Evolutionary conservation across 2,329 filamentous ascomycete species (phyloP).

Genomic region (Talaromyces sp.): DNA sequence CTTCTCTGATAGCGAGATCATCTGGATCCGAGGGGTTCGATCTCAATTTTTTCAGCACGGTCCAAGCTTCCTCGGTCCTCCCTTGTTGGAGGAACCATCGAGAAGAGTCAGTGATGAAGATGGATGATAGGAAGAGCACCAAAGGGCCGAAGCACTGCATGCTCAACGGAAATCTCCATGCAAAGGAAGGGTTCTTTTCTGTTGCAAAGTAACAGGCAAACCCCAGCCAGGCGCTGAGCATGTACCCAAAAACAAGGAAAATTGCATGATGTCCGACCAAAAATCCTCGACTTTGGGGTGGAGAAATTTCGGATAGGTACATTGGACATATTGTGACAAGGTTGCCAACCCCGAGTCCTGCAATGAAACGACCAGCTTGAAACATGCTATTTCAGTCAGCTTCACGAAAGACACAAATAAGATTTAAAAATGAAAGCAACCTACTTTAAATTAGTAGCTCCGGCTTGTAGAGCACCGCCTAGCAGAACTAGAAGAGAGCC

Average conservation of each 20-base stretch:
- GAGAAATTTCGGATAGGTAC: slow-evolving; percentile 43
- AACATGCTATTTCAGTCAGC: slow-evolving; percentile 34
- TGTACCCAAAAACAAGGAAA: slow-evolving; percentile 46
- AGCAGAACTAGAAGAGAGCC: slow-evolving; percentile 42
- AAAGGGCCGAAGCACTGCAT: slow-evolving; percentile 39
- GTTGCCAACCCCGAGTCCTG: slow-evolving; percentile 40
- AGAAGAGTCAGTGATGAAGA: slow-evolving; percentile 45
- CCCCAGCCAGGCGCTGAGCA: slow-evolving; percentile 42
- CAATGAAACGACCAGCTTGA: slow-evolving; percentile 40
- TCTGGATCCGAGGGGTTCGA: slow-evolving; percentile 34
- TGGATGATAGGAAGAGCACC: slow-evolving; percentile 37
- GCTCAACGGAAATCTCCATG: slow-evolving; percentile 44
- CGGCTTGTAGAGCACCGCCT: slow-evolving; percentile 45
- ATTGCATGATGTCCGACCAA: slow-evolving; percentile 45
- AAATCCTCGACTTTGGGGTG: slow-evolving; percentile 39
- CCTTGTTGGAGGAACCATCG: slow-evolving; percentile 49
- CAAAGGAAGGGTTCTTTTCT: slow-evolving; percentile 32
- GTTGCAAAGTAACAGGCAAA: slow-evolving; percentile 43
- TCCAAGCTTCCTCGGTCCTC: slow-evolving; percentile 42
- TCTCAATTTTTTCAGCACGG: slow-evolving; percentile 39
- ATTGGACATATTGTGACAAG: slow-evolving; percentile 43
- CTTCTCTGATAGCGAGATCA: slow-evolving; percentile 42
- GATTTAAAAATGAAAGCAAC: slow-evolving; percentile 6
- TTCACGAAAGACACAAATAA: neutral
- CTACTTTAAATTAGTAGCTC: slow-evolving; percentile 41